These are phyloP conservation scores for Chytridium lagenaria DNA, from an alignment of 371 early-diverging fungal genomes.

Conservation along the genomic window DNA sequence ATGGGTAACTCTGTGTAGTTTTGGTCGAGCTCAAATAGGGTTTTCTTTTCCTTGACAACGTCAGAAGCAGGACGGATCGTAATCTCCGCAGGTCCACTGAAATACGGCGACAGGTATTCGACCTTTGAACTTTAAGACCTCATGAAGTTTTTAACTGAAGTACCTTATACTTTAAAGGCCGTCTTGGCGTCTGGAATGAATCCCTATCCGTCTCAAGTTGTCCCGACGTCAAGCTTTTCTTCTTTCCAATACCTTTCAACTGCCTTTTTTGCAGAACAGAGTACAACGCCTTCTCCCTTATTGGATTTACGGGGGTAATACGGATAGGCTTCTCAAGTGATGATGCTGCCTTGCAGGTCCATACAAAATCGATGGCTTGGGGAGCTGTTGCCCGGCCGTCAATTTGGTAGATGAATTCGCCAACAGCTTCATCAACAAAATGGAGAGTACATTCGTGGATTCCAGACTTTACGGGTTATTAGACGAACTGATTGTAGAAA, in stretches of 20 bases:
- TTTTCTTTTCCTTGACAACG: conserved; percentile 38
- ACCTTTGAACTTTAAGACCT: no score
- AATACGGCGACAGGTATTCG: conserved; percentile 53
- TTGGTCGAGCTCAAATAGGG: conserved; percentile 37
- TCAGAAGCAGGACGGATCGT: conserved; percentile 38
- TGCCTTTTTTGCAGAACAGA: conserved; percentile 15
- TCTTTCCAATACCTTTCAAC: conserved; percentile 4
- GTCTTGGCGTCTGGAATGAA: conserved; percentile 42
- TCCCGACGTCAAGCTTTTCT: background rate
- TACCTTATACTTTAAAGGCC: conserved; percentile 46
- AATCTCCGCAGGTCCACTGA: conserved; percentile 52
- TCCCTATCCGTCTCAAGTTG: conserved; percentile 28
- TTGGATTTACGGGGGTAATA: conserved; percentile 44
- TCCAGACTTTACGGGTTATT: conserved; percentile 29
- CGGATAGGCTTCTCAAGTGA: conserved; percentile 51
- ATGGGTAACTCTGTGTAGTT: conserved; percentile 51
- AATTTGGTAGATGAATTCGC: conserved; percentile 57
- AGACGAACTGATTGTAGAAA: background rate
- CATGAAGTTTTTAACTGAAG: no score
- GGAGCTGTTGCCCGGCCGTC: conserved; percentile 46
- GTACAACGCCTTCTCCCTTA: conserved; percentile 51
- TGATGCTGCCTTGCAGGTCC: conserved; percentile 47
- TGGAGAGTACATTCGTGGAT: conserved; percentile 51
- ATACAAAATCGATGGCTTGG: conserved; percentile 44
- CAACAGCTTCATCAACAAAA: conserved; percentile 49